These are phyloP conservation scores for Gastroboletus turbinatus DNA, from an alignment of 1,284 basidiomycete genomes.

Conservation along the genomic window DNA sequence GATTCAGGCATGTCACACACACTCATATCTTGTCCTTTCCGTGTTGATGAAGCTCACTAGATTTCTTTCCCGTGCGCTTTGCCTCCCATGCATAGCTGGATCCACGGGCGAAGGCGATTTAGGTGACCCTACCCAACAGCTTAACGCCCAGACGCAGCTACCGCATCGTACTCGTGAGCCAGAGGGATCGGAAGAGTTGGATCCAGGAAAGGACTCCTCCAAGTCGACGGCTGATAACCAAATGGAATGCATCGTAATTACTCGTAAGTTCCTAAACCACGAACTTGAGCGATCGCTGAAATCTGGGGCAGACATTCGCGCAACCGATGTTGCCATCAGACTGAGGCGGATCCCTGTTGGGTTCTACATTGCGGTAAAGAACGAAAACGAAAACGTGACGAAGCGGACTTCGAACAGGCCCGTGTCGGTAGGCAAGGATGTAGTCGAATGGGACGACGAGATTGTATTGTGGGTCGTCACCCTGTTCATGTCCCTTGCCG, in stretches of 20 bases:
- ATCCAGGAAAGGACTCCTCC: background rate
- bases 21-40: too few relatives aligned
- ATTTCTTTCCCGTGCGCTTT: background rate
- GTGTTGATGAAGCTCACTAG: too few relatives aligned
- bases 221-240: too few relatives aligned
- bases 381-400: background rate
- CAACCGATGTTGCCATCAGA: background rate
- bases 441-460: constrained; percentile 2
- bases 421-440: background rate
- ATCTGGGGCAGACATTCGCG: background rate
- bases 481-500: background rate
- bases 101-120: background rate
- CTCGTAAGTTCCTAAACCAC: too few relatives aligned
- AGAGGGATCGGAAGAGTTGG: too few relatives aligned
- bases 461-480: background rate
- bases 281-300: background rate
- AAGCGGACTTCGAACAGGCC: background rate
- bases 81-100: background rate
- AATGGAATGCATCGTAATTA: too few relatives aligned
- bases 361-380: background rate
- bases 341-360: background rate
- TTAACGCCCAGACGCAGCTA: too few relatives aligned
- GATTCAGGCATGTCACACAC: too few relatives aligned
- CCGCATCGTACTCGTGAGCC: background rate
- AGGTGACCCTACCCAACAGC: too few relatives aligned